Percentiles rank a stretch among this genome's conserved stretches.
phyloP scores from a whole-genome alignment of 257 asterid species.

The Solanum commersonii region DNA sequence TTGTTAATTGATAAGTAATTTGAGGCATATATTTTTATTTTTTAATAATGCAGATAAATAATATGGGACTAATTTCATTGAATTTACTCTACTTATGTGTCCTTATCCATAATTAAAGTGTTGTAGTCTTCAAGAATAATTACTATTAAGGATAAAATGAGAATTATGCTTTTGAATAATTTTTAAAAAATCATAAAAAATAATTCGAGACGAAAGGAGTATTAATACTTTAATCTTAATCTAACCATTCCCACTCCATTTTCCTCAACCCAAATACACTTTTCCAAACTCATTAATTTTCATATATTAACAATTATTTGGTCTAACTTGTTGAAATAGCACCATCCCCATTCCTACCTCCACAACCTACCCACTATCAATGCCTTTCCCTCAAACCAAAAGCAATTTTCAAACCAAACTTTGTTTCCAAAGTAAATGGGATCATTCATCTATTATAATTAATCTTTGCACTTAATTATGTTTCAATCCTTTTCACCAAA shows the following conservation, averaged over 20 bases:
- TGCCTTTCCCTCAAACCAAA: background rate
- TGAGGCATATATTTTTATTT: no score
- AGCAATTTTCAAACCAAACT: background rate
- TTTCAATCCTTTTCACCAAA: background rate
- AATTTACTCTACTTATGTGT: background rate
- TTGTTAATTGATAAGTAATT: no score
- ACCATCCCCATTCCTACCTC: conserved; percentile 1
- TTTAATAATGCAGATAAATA: no score
- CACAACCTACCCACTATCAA: background rate
- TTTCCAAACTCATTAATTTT: background rate
- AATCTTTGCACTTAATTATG: background rate
- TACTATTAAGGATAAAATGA: background rate
- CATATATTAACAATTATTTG: background rate
- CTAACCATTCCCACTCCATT: background rate
- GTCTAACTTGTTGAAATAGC: background rate
- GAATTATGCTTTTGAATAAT: background rate
- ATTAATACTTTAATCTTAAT: background rate
- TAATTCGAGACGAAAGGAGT: background rate
- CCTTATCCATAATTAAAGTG: background rate
- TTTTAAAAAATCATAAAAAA: background rate
- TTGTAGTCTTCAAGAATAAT: background rate
- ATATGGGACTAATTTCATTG: no score
- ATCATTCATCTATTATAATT: background rate
- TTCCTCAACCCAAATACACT: background rate
- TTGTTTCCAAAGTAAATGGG: background rate